These are phyloP conservation scores for Aspergillus hancockii DNA, from an alignment of 495 filamentous ascomycete species.

Conservation along the genomic window DNA sequence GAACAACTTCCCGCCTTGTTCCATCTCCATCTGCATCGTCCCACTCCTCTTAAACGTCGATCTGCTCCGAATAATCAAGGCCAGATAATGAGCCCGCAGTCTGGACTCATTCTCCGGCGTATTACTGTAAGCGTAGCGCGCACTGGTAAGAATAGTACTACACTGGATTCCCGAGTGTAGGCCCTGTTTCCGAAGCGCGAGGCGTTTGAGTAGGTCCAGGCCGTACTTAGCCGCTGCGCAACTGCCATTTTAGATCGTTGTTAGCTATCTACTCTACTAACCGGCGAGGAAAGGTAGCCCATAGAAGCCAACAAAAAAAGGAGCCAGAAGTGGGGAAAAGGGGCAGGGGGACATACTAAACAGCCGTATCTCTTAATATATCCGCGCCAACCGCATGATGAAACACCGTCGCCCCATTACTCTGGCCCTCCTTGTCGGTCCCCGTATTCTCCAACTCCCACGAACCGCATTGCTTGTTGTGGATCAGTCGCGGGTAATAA, in stretches of 20 bases:
- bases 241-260: constrained; percentile 21
- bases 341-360: constrained; percentile 57
- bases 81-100: constrained; percentile 87
- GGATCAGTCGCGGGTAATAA: constrained; percentile 77
- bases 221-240: constrained; percentile 82
- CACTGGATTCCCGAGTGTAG: constrained; percentile 79
- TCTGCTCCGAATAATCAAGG: constrained; percentile 82
- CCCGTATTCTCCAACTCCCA: constrained; percentile 69
- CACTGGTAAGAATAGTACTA: constrained; percentile 79
- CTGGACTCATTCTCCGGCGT: constrained; percentile 87
- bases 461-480: constrained; percentile 65
- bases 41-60: constrained; percentile 89
- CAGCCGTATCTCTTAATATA: constrained; percentile 82
- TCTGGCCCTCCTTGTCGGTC: constrained; percentile 31
- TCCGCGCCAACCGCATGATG: constrained; percentile 63
- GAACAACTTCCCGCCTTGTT: constrained; percentile 79
- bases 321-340: constrained; percentile 1
- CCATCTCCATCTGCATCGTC: constrained; percentile 97
- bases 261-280: neutral
- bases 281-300: no score
- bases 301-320: neutral
- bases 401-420: constrained; percentile 66
- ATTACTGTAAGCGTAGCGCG: constrained; percentile 83
- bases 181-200: constrained; percentile 84
- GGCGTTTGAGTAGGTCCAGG: constrained; percentile 76